Evolutionary conservation across 2,329 filamentous ascomycete genomes (phyloP).

Genomic region (Paracamarosporium sp.): DNA sequence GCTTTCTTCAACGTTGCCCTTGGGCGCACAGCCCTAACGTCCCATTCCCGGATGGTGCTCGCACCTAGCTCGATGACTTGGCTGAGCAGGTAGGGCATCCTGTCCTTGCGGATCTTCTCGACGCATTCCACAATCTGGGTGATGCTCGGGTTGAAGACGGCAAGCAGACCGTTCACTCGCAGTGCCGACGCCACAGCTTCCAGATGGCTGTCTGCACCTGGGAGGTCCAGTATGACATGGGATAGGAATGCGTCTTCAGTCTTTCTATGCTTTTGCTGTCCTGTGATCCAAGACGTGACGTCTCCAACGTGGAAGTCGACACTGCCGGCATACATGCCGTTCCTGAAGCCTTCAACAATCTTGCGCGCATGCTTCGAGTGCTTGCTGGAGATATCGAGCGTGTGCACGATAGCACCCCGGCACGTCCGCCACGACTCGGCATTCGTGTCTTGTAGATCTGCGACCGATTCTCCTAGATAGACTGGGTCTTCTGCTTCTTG

Average conservation of each 20-base stretch:
- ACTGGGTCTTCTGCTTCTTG: constrained; percentile 38
- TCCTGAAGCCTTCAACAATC: constrained; percentile 70
- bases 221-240: constrained; percentile 77
- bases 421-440: constrained; percentile 46
- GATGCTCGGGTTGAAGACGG: constrained; percentile 78
- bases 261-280: constrained; percentile 47
- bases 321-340: constrained; percentile 72
- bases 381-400: constrained; percentile 69
- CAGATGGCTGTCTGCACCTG: constrained; percentile 64
- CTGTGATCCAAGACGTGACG: constrained; percentile 67
- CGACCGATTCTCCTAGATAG: constrained; percentile 39
- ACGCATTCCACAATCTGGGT: constrained; percentile 76
- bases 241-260: constrained; percentile 67
- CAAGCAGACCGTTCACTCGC: constrained; percentile 67
- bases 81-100: constrained; percentile 65
- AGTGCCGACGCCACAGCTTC: constrained; percentile 63
- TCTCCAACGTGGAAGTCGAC: constrained; percentile 77
- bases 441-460: constrained; percentile 37
- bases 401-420: constrained; percentile 75
- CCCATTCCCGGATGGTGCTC: constrained; percentile 68
- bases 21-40: constrained; percentile 61
- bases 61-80: constrained; percentile 65
- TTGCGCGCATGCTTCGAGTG: constrained; percentile 70
- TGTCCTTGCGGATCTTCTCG: constrained; percentile 59
- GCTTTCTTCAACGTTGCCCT: constrained; percentile 39